Conservation (phyloP, 768 basidiomycete species). For the Arthromyces matolae region DNA sequence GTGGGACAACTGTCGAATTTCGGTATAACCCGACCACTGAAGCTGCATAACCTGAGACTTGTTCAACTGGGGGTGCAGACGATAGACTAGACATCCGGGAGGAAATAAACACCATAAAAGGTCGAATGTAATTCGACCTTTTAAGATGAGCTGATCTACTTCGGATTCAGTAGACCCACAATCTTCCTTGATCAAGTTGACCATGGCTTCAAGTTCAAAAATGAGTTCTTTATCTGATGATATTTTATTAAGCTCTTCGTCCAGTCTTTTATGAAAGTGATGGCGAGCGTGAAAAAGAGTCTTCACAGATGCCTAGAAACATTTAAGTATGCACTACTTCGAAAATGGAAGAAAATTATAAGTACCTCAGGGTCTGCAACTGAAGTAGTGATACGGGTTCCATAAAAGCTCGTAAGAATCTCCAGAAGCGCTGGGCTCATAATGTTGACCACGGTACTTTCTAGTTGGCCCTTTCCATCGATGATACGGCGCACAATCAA, state of each 20-base stretch:
- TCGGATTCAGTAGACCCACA: background rate
- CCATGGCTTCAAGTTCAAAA: background rate
- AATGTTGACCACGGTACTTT: background rate
- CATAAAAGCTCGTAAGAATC: background rate
- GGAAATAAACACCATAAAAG: slow-evolving; percentile 29
- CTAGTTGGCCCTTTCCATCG: background rate
- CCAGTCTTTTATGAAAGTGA: background rate
- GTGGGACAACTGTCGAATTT: background rate
- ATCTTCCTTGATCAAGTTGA: background rate
- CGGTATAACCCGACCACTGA: background rate
- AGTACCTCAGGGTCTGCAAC: background rate
- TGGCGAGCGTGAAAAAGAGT: background rate
- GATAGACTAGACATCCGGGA: slow-evolving; percentile 10
- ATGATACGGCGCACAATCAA: background rate
- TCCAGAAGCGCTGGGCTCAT: background rate
- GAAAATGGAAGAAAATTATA: background rate
- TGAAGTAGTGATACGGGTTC: background rate
- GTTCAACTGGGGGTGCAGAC: background rate
- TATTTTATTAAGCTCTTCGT: background rate
- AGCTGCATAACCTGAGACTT: slow-evolving; percentile 1
- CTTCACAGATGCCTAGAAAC: background rate
- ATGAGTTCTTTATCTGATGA: background rate
- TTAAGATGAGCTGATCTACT: background rate
- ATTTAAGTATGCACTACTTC: background rate
- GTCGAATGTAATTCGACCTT: slow-evolving; percentile 21